Base-by-base conservation (phyloP, 2,329 filamentous ascomycete species). In the Aspergillus calidoustus region DNA sequence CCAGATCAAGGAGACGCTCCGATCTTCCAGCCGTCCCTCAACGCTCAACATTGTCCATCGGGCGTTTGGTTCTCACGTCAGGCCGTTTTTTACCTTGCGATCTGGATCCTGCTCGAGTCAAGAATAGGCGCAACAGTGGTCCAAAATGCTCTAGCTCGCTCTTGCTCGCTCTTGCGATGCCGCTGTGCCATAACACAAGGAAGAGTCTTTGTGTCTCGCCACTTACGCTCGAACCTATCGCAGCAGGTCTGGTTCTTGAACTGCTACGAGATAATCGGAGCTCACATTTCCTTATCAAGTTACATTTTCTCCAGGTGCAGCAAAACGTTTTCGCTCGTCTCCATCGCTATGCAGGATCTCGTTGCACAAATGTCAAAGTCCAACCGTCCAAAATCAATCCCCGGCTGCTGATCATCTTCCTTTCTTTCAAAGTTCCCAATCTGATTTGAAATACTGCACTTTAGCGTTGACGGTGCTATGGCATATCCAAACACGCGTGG, bases 381-480 rank as follows among this genome's bases (percentile, higher is more conserved):
- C 9, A 41, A 41, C 4, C 15, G 7, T 38, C 31, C 7, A 34
- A 11, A 34, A 11, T 34, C 30, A 34, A 34, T 7, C 30, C 30
- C 30, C 30, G 30, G 15, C 7, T 46, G 54, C 54, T 48, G 54
- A 57, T 57, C 54, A 38, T 48, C 13, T 7, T 50, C 30, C 22
- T 50, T 57, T 57, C 46, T n/a, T 38, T 23, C 48, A 30, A 43
- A 22, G 47, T 7, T 11, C 22, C 48, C 56, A 48, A 34, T 53
- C 56, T 52, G 56, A 58, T 58, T 58, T 58, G 48, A 19, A 58
- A 58, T 58, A 58, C 49, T 25, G 48, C 17, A 23, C 25, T 19
- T 57, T 57, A 57, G 55, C 55, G 55, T 23, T 46, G 23, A 28
- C 25, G 30, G 19, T 17, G 31, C 22, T 5, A 41, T 41, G 11